Base-by-base conservation (phyloP, 805 yeast genomes). In the Candida peoriensis region DNA sequence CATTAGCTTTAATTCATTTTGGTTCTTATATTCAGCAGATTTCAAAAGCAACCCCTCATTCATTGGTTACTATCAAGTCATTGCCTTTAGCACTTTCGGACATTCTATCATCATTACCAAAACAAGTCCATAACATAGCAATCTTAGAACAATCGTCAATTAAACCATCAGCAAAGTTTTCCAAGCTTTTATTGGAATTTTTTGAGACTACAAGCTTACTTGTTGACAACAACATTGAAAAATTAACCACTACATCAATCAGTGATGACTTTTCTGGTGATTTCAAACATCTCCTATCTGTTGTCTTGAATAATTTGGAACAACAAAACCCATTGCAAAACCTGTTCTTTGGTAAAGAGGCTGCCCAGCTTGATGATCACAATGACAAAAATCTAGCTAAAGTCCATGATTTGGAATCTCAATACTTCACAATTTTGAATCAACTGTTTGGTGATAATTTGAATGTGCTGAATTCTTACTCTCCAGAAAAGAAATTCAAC, bases 141-240 rank as follows among this genome's bases (percentile, higher is more conserved):
- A 66, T 84, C 17, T 83, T 84, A 52, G 95, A 88, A 61, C 66
- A 81, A 27, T 59, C 70, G 11, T 45, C 47, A 12, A 33, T 39
- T 17, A 47, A 44, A 27, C 43, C 48, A n/a, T 36, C 50, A 8
- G 58, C 65, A 8, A 61, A 61, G n/a, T 79, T 83, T 60, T 74
- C 83, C 12, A 86, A 90, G 4, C 65, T 88, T 27, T 66, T 82
- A 46, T 71, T 88, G 45, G 96, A 88, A 52, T 74, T 87, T 46
- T 74, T 88, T 57, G 71, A 76, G 33, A 75, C 76, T 33, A 64
- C 72, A 60, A 54, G 66, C 47, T 39, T 62, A 32, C 55, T 82
- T 42, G 56, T 61, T 45, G 57, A 66, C 52, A 59, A 67, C 56
- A 58, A 66, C 47, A 64, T 77, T 44, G 58, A 63, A 34, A 71